Evolutionary conservation across 2,329 filamentous ascomycete species (phyloP), one percentile per base, ranked within the genome.

Genomic region (Botryotinia globosa): DNA sequence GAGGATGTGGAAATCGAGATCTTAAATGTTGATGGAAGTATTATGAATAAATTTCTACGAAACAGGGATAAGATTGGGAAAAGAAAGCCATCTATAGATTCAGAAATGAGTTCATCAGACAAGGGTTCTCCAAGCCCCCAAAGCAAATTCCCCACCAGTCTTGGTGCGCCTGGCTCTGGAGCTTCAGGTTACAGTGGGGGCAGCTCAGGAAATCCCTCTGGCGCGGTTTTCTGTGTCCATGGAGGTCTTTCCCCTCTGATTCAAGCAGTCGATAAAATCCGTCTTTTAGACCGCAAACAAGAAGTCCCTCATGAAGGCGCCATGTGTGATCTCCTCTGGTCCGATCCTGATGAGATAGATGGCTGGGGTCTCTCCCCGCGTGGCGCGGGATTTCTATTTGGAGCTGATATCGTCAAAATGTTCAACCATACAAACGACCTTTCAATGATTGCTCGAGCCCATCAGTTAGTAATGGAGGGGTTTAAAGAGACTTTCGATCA

Each of bases 401-500:
- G 96, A 69, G 91, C 93, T 5, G 94, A 98, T 80, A 98, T 98
- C 73, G 95, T 98, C 79, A 97, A 96, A 79, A 90, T 91, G 76
- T 99, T 99, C 85, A 99, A 98, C 83, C 91, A 98, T 82, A 89
- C 90, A 73, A 99, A 99, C 81, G 93, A 97, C 80, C 87, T 99
- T 42, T 94, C 91, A 34, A 87, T 99, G 69, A 96, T 99, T 76
- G 96, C 95, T 29, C 90, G 96, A 72, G 96, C 96, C 1, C 96
- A 99, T 81, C 96, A 99, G 82, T 89, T 99, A 34, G 96, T 99
- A 76, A 99, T 98, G 96, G 96, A 99, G 82, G 96, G 96, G 0
- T 99, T 98, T 83, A 98, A 98, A 84, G 96, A 98, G 82, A 98
- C 98, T 94, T 99, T 98, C 80, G 94, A 97, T 80, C 92, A 90